Evolutionary conservation across 192 early-diverging fungal species (phyloP).

Genomic region (Coemansia sp.): DNA sequence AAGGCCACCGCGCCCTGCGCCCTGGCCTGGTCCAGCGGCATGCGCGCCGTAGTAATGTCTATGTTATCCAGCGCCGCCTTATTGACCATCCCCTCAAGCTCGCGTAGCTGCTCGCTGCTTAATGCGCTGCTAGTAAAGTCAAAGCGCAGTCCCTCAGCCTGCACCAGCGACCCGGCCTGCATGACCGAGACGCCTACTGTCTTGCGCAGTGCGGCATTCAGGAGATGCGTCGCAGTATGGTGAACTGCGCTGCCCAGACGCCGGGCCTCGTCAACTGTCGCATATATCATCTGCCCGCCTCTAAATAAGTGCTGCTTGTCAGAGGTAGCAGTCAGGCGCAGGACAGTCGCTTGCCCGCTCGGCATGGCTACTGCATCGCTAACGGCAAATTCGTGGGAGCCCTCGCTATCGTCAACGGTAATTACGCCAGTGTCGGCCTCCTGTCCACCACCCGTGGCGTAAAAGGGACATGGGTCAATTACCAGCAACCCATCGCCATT

Average conservation of each 20-base stretch:
- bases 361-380: conserved; percentile 50
- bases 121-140: conserved; percentile 83
- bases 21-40: conserved; percentile 78
- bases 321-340: conserved; percentile 76
- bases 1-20: conserved; percentile 85
- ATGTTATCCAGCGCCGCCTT: conserved; percentile 72
- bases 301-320: conserved; percentile 74
- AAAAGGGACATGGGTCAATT: conserved; percentile 95
- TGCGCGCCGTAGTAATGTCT: conserved; percentile 76
- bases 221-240: conserved; percentile 94
- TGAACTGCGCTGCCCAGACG: conserved; percentile 88
- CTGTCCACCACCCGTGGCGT: conserved; percentile 94
- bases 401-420: conserved; percentile 64
- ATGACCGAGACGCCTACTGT: conserved; percentile 71
- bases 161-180: conserved; percentile 94
- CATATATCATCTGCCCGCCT: conserved; percentile 63
- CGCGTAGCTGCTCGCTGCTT: conserved; percentile 62
- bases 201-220: conserved; percentile 89
- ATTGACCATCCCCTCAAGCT: conserved; percentile 77
- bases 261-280: conserved; percentile 82
- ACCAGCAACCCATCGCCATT: conserved; percentile 64
- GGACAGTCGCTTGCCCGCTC: conserved; percentile 81
- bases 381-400: conserved; percentile 76
- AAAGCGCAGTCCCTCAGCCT: conserved; percentile 89
- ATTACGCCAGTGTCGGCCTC: conserved; percentile 85